Conservation (phyloP, 2,329 filamentous ascomycete species). For the Fusarium burgessii region DNA sequence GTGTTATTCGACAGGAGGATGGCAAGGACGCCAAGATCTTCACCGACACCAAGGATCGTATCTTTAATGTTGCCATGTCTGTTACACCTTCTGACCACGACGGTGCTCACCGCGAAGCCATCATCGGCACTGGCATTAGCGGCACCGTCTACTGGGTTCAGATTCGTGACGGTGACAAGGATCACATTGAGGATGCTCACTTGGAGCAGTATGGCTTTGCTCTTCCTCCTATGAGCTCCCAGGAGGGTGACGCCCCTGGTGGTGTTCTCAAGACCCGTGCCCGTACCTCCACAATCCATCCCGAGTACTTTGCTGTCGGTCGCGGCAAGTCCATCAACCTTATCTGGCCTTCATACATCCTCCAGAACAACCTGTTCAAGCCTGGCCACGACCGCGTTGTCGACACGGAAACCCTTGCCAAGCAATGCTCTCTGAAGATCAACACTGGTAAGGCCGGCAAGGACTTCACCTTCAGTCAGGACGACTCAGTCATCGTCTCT, state of each 20-base stretch:
- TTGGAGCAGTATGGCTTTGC: conserved; percentile 89
- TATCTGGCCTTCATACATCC: conserved; percentile 75
- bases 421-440: conserved; percentile 90
- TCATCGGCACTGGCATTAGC: conserved; percentile 93
- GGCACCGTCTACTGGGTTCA: conserved; percentile 97
- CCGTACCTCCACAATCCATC: conserved; percentile 87
- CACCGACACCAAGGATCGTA: conserved; percentile 88
- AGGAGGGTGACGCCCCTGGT: conserved; percentile 90
- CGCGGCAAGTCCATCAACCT: conserved; percentile 97
- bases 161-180: conserved; percentile 80
- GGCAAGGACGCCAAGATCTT: conserved; percentile 93
- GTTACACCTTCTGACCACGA: conserved; percentile 70
- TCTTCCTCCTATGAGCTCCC: conserved; percentile 85
- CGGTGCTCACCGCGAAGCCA: conserved; percentile 76
- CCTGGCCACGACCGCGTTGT: conserved; percentile 75
- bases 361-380: conserved; percentile 73
- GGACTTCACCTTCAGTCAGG: conserved; percentile 97
- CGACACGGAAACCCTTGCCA: conserved; percentile 87
- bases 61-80: conserved; percentile 93
- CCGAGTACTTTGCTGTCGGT: conserved; percentile 94
- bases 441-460: conserved; percentile 98
- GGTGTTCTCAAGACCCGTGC: conserved; percentile 96
- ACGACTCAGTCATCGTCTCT: conserved; percentile 93
- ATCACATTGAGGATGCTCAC: conserved; percentile 81
- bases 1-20: conserved; percentile 94